A percentile compares a stretch with the other conserved stretches of the same genome.
These are phyloP conservation scores for Flaveria robusta DNA, from an alignment of 129 eudicot genomes.

Conservation along the genomic window DNA sequence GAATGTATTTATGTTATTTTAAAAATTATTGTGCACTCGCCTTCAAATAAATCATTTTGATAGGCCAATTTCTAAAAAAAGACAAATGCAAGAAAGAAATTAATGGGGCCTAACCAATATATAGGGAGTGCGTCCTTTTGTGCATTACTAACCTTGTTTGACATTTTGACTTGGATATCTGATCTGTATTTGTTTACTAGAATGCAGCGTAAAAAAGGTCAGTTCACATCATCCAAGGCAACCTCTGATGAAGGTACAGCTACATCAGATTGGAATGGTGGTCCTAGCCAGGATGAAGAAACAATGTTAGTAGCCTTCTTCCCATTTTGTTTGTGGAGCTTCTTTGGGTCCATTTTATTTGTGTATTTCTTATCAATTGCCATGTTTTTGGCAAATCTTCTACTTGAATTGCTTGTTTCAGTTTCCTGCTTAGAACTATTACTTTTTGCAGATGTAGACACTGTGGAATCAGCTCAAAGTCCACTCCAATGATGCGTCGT, in stretches of 20 bases:
- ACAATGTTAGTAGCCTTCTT: slow-evolving; percentile 56
- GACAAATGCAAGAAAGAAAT: not conserved
- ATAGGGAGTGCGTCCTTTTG: not conserved
- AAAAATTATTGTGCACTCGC: not conserved
- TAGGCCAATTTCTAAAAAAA: not conserved
- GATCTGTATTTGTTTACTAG: slow-evolving; percentile 36
- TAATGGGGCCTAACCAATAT: not conserved
- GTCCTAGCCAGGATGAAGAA: slow-evolving; percentile 70
- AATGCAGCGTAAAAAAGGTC: slow-evolving; percentile 96
- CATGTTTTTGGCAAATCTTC: not conserved
- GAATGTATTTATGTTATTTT: not conserved
- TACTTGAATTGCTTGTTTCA: not conserved
- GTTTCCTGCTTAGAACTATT: slow-evolving; percentile 16
- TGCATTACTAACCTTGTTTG: not conserved
- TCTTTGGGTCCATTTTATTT: not conserved
- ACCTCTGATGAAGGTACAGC: slow-evolving; percentile 59
- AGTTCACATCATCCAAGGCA: slow-evolving; percentile 81
- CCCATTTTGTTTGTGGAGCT: not conserved
- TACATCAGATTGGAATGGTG: slow-evolving; percentile 71
- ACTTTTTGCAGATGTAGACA: slow-evolving; percentile 66
- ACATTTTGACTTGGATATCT: not conserved
- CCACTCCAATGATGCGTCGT: slow-evolving; percentile 99
- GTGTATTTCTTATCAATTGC: not conserved
- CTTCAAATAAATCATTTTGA: not conserved
- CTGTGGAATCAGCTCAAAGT: slow-evolving; percentile 87